These are phyloP conservation scores for Chlorella vulgaris DNA, from an alignment of 139 green algal species.

Conservation along the genomic window DNA sequence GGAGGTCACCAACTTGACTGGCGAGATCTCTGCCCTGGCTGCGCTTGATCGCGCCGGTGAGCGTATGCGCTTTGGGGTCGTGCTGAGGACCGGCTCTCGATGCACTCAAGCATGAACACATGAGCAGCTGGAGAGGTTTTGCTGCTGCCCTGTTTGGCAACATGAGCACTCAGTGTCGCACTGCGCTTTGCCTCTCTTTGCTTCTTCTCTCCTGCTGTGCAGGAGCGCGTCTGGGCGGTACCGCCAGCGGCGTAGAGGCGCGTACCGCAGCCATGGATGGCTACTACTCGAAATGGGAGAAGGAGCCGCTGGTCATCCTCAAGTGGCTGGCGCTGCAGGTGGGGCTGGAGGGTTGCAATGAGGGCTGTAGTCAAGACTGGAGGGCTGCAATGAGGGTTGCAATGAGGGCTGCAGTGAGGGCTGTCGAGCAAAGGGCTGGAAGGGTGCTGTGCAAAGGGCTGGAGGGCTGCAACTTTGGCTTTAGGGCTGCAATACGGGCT, in stretches of 20 bases:
- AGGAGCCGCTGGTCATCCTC: constrained; percentile 89
- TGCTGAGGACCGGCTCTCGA: too few relatives aligned
- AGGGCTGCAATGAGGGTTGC: not conserved
- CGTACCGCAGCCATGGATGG: constrained; percentile 59
- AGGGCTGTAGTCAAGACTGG: too few relatives aligned
- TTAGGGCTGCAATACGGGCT: too few relatives aligned
- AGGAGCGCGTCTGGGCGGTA: constrained; percentile 17
- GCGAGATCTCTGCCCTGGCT: constrained; percentile 84
- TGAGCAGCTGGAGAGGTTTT: not conserved
- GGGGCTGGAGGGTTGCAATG: not conserved
- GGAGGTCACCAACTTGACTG: constrained; percentile 97
- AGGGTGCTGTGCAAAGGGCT: too few relatives aligned
- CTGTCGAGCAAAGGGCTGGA: too few relatives aligned
- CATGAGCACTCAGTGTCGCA: not conserved
- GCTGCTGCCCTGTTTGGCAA: not conserved
- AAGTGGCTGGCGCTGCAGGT: constrained; percentile 92
- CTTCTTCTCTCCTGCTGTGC: not conserved
- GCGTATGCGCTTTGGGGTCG: not conserved
- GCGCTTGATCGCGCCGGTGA: constrained; percentile 59
- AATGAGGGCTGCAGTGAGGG: not conserved
- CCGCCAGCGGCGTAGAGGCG: constrained; percentile 28
- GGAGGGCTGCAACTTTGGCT: too few relatives aligned
- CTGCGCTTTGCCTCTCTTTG: not conserved
- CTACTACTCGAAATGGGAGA: constrained; percentile 88
- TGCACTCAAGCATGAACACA: too few relatives aligned